Evolutionary conservation across 352 stramenopile species (phyloP).

Genomic region (Pythium grandisporangium): DNA sequence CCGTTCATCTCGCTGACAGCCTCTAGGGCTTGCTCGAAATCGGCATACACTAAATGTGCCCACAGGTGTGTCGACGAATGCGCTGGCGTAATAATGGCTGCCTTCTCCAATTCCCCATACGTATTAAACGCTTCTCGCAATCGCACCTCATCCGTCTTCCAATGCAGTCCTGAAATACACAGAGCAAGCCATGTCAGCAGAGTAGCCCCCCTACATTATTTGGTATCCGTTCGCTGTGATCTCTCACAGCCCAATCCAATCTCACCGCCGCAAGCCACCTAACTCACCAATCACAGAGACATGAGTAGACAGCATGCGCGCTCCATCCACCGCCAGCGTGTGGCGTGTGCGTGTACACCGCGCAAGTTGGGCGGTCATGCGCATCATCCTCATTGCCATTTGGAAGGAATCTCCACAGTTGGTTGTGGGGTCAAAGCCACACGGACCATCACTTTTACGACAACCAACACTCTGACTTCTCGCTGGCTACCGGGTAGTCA

Average conservation of each 20-base stretch:
- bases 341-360: not conserved
- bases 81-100: conserved; percentile 35
- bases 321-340: conserved; percentile 1
- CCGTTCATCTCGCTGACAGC: conserved; percentile 73
- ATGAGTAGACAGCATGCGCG: conserved; percentile 27
- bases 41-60: conserved; percentile 48
- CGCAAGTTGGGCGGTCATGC: not conserved
- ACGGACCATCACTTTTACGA: no score
- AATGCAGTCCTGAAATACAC: conserved; percentile 75
- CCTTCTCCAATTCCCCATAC: conserved; percentile 50
- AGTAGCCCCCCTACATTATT: no score
- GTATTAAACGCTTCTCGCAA: conserved; percentile 41
- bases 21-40: conserved; percentile 64
- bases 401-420: no score
- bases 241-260: no score
- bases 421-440: no score
- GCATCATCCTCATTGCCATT: conserved; percentile 1
- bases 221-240: not conserved
- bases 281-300: conserved; percentile 45
- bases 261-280: no score
- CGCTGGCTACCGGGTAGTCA: no score
- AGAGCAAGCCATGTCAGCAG: no score
- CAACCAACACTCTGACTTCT: no score
- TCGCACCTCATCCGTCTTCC: conserved; percentile 73
- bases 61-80: conserved; percentile 58